phyloP scores from a whole-genome alignment of 1,284 basidiomycete species.

The Neolentinus lepideus region DNA sequence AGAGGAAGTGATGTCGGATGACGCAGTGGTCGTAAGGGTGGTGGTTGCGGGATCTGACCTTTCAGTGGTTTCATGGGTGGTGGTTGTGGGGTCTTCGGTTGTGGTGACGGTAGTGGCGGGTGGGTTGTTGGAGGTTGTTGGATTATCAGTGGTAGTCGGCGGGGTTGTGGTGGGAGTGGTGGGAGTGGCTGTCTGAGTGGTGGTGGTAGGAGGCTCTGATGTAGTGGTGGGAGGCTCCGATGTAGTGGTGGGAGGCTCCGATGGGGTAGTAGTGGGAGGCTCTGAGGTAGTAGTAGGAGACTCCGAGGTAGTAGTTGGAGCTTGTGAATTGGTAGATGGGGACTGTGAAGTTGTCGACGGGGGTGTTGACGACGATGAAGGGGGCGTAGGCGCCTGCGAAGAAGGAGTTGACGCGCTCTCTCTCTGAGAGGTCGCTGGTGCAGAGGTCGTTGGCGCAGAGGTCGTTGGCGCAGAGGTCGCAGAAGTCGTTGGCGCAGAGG shows the following conservation, averaged over 20 bases:
- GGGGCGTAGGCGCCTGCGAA: neutral
- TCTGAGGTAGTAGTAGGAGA: slow-evolving; percentile 9
- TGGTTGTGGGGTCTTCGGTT: slow-evolving; percentile 1
- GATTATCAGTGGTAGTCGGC: slow-evolving; percentile 2
- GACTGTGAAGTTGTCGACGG: neutral
- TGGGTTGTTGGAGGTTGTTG: slow-evolving; percentile 4
- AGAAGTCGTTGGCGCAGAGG: too few species aligned
- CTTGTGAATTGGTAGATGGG: neutral
- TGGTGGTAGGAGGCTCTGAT: slow-evolving; percentile 13
- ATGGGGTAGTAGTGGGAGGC: slow-evolving; percentile 9
- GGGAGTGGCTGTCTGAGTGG: slow-evolving; percentile 6
- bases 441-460: neutral
- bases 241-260: slow-evolving; percentile 9
- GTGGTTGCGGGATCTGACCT: neutral
- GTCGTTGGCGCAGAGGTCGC: neutral
- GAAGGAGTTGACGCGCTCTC: neutral
- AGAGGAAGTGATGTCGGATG: slow-evolving; percentile 1
- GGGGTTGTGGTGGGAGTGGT: slow-evolving; percentile 5
- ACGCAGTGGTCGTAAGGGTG: slow-evolving; percentile 3
- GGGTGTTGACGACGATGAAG: neutral
- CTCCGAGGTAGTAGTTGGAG: slow-evolving; percentile 8
- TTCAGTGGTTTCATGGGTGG: neutral
- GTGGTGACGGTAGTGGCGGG: slow-evolving; percentile 5
- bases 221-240: slow-evolving; percentile 11
- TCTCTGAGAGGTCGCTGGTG: neutral